Evolutionary conservation across 225 moss, liverwort and hornwort genomes (phyloP), one percentile per base, ranked within the genome.

Genomic region (Marchantia paleacea): DNA sequence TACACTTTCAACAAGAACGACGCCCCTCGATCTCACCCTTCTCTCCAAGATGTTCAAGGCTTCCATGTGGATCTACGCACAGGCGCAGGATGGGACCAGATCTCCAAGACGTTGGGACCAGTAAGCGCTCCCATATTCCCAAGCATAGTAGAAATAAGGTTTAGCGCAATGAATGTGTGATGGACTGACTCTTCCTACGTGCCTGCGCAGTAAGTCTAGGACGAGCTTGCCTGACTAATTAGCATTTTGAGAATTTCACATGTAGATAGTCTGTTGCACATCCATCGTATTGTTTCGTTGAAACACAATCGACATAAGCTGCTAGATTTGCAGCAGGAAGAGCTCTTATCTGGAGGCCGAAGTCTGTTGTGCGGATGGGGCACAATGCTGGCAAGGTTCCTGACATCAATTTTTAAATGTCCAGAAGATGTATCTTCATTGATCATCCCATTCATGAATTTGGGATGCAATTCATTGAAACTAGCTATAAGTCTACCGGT

Each of bases 51-150:
- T 79, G 89, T 89, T 52, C 80, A 78, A 67, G 87, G 89, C 10
- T 95, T 92, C 75, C 93, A 65, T 24, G 85, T 97, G 83, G 91
- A 95, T 88, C 89, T 97, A 76, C 84, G 88, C 69, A 91, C 79
- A 19, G 97, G 95, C 65, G 78, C 73, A 19, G 97, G 97, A 18
- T 78, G 95, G 7, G 82, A 87, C 55, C 87, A 88, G 74, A 91
- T 97, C 71, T 85, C 89, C 0, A 78, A 81, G 64, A 30, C 85
- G 0, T 81, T 97, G 3, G 85, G 81, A 81, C 83, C 82, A 63
- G 97, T 97, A 88, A 89, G 92, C 58, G 14, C 29, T 74, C 28
- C 26, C 26, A 52, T 54, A 57, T 74, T 26, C 54, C 73, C 52
- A 14, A 20, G 24, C 53, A 54, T 39, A 71, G 71, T 4, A 19